A percentile compares a stretch with the other conserved stretches of the same genome.
These are phyloP conservation scores for Cucurbita maxima DNA, from an alignment of 306 rosid genomes.

Conservation along the genomic window DNA sequence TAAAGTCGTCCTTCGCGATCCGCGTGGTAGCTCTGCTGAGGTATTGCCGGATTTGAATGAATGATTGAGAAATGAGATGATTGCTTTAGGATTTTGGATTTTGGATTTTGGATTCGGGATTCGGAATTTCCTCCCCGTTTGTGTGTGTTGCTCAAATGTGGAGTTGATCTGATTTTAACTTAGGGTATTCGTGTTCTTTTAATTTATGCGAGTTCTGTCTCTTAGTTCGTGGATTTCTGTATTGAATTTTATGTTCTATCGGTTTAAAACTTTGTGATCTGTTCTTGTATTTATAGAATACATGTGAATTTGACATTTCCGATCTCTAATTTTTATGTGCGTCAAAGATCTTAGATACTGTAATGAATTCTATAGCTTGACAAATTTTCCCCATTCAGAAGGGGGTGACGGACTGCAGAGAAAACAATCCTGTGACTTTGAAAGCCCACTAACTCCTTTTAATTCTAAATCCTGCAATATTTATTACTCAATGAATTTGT, in stretches of 20 bases:
- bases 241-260: neutral
- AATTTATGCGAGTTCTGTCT: neutral
- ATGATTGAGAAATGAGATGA: neutral
- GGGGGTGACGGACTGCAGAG: neutral
- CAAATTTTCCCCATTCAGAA: neutral
- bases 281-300: neutral
- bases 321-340: neutral
- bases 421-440: neutral
- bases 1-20: conserved; percentile 42
- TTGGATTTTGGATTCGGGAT: neutral
- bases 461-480: neutral
- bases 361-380: neutral
- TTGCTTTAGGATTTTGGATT: neutral
- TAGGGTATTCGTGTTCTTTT: neutral
- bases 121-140: neutral
- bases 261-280: neutral
- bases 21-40: conserved; percentile 60
- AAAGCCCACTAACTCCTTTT: neutral
- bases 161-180: neutral
- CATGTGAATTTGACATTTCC: neutral
- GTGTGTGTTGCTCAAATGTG: neutral
- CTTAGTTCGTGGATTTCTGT: neutral
- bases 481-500: neutral
- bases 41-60: neutral
- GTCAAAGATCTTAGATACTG: neutral